Base-by-base conservation (phyloP, 1,284 basidiomycete species). In the Lignosus rhinocerotis region DNA sequence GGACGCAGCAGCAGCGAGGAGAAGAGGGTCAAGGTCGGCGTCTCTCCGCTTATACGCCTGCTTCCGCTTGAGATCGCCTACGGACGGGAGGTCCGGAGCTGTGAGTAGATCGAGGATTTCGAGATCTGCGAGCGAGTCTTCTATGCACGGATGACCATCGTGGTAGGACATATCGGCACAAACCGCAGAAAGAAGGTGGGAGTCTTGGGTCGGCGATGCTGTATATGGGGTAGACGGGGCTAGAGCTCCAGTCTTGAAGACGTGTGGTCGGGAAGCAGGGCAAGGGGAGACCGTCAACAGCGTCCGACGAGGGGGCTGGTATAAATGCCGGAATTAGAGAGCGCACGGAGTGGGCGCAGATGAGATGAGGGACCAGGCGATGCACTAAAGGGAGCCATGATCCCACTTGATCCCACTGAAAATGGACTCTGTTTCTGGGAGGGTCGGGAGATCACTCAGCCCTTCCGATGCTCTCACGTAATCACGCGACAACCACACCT, bases 1-100 rank as follows among this genome's bases (percentile, higher is more conserved):
- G 1, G 87, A 87, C 1, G 87, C 85, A 11, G 82, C 79, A 11
- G 83, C 87, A 33, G 88, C 88, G 52, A 92, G 81, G 51, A 92
- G 75, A 5, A 92, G 76, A 17, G 89, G 86, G 65, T 92, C 88
- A 44, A 92, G 78, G 0, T 83, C 82, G 12, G 86, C 83, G 69
- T 92, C 89, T 56, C 86, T 77, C 59, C 80, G 75, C 50, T 77
- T 73, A 65, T 83, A 75, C 36, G 66, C 56, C 47, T 74, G 65
- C 68, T 82, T 76, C 63, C 82, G 77, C 52, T 54, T 55, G 21
- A 64, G 58, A 53, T 73, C 59, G 55, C 61, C 51, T 12, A 59
- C 32, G 16, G 50, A 47, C 31, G 73, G 70, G 14, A 66, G 68
- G 25, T 65, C 65, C 21, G 82, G 80, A n/a, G 74, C 79, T n/a